Percentiles rank a stretch among this genome's conserved stretches.
Conservation (phyloP, 805 yeast species). For the Candida bentonensis region DNA sequence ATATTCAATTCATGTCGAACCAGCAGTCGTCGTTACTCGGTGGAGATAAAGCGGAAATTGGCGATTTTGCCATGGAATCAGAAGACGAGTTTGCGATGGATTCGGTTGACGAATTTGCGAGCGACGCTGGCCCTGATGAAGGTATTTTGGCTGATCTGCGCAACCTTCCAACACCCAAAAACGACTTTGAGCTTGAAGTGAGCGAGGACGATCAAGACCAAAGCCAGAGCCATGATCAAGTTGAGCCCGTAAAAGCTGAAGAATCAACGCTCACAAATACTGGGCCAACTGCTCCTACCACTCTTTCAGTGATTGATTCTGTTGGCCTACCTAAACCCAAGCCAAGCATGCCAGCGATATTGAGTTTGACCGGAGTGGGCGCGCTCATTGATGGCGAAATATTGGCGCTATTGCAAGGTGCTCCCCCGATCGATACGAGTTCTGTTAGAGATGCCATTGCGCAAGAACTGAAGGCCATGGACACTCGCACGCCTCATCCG, state of each 20-base stretch:
- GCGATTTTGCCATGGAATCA: constrained; percentile 5
- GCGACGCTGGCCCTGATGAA: constrained; percentile 1
- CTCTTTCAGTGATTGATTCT: no score
- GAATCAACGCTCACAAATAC: no score
- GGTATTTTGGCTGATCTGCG: background rate
- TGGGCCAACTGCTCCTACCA: no score
- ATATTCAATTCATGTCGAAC: background rate
- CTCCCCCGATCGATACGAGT: no score
- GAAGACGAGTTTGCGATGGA: constrained; percentile 8
- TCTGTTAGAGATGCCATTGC: background rate
- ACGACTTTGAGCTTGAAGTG: constrained; percentile 19
- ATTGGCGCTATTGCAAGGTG: no score
- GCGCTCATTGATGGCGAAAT: no score
- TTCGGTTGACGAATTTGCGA: background rate
- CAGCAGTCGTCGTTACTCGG: constrained; percentile 5
- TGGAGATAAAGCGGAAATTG: constrained; percentile 10
- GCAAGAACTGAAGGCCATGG: background rate
- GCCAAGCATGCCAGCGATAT: no score
- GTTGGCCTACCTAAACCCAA: no score
- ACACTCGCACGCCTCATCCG: background rate
- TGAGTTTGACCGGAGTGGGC: no score
- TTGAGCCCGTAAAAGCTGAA: no score
- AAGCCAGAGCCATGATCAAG: no score
- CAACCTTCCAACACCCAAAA: constrained; percentile 26
- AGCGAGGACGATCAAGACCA: background rate